Percentiles rank a stretch among this genome's conserved stretches.
Conservation (phyloP, 352 stramenopile genomes). For the Pythium grandisporangium region DNA sequence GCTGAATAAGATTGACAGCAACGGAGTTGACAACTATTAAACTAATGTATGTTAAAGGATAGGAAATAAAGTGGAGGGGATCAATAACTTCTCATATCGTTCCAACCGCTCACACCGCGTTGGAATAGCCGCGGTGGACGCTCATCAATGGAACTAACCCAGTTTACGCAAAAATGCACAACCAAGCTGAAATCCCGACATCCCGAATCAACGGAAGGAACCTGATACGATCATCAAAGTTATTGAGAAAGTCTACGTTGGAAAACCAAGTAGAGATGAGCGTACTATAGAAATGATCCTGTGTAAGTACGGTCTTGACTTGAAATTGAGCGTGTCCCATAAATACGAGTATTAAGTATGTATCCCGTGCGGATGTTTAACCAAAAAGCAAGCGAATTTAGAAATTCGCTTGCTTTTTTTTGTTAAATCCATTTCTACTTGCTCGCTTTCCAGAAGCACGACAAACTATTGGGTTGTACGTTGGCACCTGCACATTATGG, state of each 20-base stretch:
- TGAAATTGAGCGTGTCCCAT: not conserved
- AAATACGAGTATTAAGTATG: not conserved
- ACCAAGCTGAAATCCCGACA: not conserved
- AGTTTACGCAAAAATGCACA: not conserved
- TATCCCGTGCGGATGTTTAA: not conserved
- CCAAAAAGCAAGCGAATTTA: not conserved
- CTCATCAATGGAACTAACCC: not conserved
- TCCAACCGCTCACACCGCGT: conserved; percentile 5
- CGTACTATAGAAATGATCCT: conserved; percentile 12
- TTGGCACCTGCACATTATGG: too few species aligned
- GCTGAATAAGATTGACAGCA: too few species aligned
- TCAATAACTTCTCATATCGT: conserved; percentile 12
- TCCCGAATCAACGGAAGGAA: conserved; percentile 8
- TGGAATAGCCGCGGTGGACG: not conserved
- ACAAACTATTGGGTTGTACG: too few species aligned
- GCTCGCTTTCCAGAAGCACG: too few species aligned
- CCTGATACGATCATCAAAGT: conserved; percentile 6
- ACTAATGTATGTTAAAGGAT: too few species aligned
- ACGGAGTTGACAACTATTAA: too few species aligned
- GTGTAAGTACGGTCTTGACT: conserved; percentile 8
- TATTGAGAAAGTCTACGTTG: conserved; percentile 13
- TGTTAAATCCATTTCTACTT: not conserved
- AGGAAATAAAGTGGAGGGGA: not conserved
- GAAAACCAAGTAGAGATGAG: conserved; percentile 1
- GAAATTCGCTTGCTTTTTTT: not conserved